Base-by-base conservation (phyloP, 768 basidiomycete genomes). In the Pluteus cervinus region DNA sequence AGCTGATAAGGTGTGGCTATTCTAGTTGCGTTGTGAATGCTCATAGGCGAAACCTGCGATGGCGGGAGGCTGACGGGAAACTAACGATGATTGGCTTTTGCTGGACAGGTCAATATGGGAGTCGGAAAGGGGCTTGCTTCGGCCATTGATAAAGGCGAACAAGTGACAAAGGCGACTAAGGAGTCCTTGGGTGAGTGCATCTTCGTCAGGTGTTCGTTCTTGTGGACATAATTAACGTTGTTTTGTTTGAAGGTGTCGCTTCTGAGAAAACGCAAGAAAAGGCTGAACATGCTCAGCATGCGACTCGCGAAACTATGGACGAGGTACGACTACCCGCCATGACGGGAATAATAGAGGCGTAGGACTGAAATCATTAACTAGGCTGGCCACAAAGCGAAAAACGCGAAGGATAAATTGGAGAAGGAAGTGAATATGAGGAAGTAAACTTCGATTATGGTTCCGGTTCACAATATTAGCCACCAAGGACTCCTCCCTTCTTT, bases 81-180 rank as follows among this genome's bases (percentile, higher is more conserved):
- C 7, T 16, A 15, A 15, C 21, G 18, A 11, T 3, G 14, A 25
- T 24, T 43, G 11, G 24, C 9, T 24, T n/a, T 18, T 7, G 11
- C 31, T 4, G 5, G 30, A n/a, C 31, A 73, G 70, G 60, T 71
- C 1, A 72, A 68, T 41, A 64, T 62, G 45, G 65, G 61, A 12
- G 50, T 72, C 7, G 69, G 71, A 4, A 56, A 69, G 42, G 61
- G 62, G 2, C 49, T 74, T 10, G 71, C 71, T 9, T 62, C 59
- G 20, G 71, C 69, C 1, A 64, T 75, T 33, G 71, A 71, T 16
- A 63, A 53, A 10, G 71, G 72, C 1, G 66, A 74, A 47, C 49
- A 68, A 37, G 62, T 60, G 31, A 58, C 69, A 0, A 36, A 62
- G 36, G 44, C 55, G 7, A 61, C 68, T 2, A 69, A 72, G 40